A percentile compares a stretch with the other conserved stretches of the same genome.
These are phyloP conservation scores for Aspergillus luchuensis DNA, from an alignment of 2,329 filamentous ascomycete species.

Conservation along the genomic window DNA sequence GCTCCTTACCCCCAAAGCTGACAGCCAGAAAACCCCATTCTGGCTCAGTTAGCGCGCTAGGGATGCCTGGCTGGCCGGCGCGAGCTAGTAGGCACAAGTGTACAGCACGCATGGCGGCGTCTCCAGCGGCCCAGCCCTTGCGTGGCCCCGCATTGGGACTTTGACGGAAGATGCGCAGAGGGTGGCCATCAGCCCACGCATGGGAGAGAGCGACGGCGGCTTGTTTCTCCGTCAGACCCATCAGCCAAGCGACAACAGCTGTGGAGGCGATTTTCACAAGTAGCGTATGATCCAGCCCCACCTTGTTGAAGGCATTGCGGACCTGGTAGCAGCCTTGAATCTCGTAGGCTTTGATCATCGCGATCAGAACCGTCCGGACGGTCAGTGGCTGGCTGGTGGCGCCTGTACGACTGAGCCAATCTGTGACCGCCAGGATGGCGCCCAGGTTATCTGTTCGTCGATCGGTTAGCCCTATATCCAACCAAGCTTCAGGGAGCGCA, in stretches of 20 bases:
- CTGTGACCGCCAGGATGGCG: constrained; percentile 39
- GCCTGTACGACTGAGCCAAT: constrained; percentile 32
- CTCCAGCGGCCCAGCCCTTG: constrained; percentile 42
- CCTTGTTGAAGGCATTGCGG: constrained; percentile 42
- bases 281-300: constrained; percentile 46
- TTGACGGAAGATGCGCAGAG: constrained; percentile 38
- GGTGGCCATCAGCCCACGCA: constrained; percentile 43
- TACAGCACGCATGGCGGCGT: neutral
- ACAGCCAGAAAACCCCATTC: constrained; percentile 36
- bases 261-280: constrained; percentile 47
- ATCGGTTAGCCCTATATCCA: neutral
- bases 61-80: constrained; percentile 12
- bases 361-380: constrained; percentile 34
- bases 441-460: constrained; percentile 41
- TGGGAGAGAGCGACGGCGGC: constrained; percentile 42
- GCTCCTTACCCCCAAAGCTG: constrained; percentile 6
- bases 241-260: constrained; percentile 41
- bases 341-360: constrained; percentile 47
- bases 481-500: neutral
- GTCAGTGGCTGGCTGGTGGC: constrained; percentile 30
- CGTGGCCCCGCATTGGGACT: constrained; percentile 39
- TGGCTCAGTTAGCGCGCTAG: constrained; percentile 29
- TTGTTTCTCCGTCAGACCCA: constrained; percentile 39
- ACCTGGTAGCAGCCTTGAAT: constrained; percentile 45
- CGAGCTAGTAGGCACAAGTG: neutral